phyloP scores from a whole-genome alignment of 176 grass and related monocot species.

The Oryza longistaminata region DNA sequence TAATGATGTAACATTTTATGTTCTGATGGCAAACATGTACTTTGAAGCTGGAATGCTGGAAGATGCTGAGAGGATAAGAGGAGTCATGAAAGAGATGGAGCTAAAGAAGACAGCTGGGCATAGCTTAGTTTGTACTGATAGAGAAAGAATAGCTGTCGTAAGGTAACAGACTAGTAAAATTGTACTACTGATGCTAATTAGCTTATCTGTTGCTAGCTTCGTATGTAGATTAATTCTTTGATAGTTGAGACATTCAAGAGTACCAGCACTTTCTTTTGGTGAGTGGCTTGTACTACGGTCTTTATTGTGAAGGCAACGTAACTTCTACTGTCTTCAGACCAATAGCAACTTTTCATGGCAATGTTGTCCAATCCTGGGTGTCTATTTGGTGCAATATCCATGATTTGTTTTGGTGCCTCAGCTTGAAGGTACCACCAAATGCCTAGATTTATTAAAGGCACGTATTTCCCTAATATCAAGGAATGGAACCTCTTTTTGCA shows the following conservation, averaged over 20 bases:
- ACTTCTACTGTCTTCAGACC: neutral
- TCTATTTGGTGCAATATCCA: neutral
- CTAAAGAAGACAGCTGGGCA: conserved; percentile 56
- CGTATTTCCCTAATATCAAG: neutral
- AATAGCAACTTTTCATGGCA: neutral
- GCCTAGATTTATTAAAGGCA: neutral
- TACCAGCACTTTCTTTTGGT: neutral
- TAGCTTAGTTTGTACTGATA: conserved; percentile 35
- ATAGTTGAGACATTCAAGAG: neutral
- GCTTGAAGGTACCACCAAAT: neutral
- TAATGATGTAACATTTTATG: conserved; percentile 42
- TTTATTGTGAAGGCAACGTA: neutral
- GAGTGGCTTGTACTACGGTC: neutral
- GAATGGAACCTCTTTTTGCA: neutral
- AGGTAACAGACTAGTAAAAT: conserved; percentile 26
- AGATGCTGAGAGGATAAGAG: conserved; percentile 56
- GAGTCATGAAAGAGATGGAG: conserved; percentile 51
- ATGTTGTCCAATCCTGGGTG: neutral
- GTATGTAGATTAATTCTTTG: neutral
- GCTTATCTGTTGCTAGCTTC: neutral
- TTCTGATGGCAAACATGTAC: conserved; percentile 63
- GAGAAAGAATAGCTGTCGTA: conserved; percentile 15
- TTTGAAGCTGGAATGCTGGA: conserved; percentile 52
- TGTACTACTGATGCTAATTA: neutral
- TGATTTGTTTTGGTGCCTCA: neutral